phyloP scores from a whole-genome alignment of 352 stramenopile species.

The Pythium monospermum region DNA sequence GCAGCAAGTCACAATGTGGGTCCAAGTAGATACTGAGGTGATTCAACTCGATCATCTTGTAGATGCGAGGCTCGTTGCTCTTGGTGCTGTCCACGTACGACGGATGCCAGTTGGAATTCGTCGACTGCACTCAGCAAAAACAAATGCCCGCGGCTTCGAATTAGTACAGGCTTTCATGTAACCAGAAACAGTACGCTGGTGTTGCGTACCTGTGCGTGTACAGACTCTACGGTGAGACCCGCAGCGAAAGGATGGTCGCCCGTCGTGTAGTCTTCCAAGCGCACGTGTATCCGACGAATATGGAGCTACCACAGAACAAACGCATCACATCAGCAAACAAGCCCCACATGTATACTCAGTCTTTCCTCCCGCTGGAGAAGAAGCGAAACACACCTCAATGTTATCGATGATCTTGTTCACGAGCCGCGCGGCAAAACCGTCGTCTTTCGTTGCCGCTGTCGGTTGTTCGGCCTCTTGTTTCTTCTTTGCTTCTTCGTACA shows the following conservation, averaged over 20 bases:
- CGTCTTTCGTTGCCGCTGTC: slow-evolving; percentile 29
- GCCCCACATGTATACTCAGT: background rate
- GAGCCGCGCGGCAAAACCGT: slow-evolving; percentile 68
- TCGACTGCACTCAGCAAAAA: slow-evolving; percentile 48
- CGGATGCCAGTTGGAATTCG: slow-evolving; percentile 83
- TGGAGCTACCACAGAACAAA: slow-evolving; percentile 42
- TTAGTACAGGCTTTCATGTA: background rate
- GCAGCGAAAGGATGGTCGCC: slow-evolving; percentile 80
- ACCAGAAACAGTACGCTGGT: too few species aligned
- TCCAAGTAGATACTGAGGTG: slow-evolving; percentile 85
- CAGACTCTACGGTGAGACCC: slow-evolving; percentile 78
- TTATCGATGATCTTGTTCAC: slow-evolving; percentile 90
- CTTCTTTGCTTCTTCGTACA: slow-evolving; percentile 67
- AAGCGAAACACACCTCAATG: too few species aligned
- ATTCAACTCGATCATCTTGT: slow-evolving; percentile 87
- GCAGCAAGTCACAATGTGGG: slow-evolving; percentile 64
- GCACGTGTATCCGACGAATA: slow-evolving; percentile 81
- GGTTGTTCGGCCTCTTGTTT: slow-evolving; percentile 38
- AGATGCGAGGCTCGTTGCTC: slow-evolving; percentile 82
- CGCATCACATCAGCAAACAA: background rate
- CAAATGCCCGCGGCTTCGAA: background rate
- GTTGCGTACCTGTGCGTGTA: slow-evolving; percentile 60
- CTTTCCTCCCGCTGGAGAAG: too few species aligned
- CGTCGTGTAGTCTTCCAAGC: slow-evolving; percentile 67
- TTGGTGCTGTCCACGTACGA: slow-evolving; percentile 78